phyloP scores from a whole-genome alignment of 2,329 filamentous ascomycete genomes.

The Scedosporium apiospermum region DNA sequence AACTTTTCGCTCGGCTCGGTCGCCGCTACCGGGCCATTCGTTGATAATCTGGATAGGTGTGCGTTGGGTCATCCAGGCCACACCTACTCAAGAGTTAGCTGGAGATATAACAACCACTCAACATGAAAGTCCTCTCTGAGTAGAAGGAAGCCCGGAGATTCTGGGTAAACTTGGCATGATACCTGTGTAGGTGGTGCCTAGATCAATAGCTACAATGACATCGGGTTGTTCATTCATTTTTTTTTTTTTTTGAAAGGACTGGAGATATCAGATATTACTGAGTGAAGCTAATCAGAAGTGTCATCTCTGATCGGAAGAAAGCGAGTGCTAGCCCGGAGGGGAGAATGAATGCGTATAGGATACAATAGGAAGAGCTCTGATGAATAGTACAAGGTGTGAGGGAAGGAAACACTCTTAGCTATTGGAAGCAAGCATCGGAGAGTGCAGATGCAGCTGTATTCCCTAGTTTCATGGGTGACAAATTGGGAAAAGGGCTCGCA shows the following conservation, averaged over 20 bases:
- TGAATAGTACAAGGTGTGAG: too few species aligned
- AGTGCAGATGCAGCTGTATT: too few species aligned
- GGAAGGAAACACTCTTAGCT: too few species aligned
- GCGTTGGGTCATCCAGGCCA: constrained; percentile 27
- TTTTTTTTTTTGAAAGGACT: constrained; percentile 4
- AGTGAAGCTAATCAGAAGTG: too few species aligned
- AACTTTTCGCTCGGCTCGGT: constrained; percentile 44
- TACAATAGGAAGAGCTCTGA: too few species aligned
- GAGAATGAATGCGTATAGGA: too few species aligned
- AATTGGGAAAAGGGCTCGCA: too few species aligned
- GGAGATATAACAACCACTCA: constrained; percentile 1
- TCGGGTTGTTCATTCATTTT: constrained; percentile 19
- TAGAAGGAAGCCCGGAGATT: neutral
- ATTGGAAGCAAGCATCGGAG: too few species aligned
- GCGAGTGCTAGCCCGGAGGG: too few species aligned
- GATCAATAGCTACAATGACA: constrained; percentile 31
- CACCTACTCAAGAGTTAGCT: constrained; percentile 15
- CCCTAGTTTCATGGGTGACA: too few species aligned
- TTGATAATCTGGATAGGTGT: constrained; percentile 35
- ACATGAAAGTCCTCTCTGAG: too few species aligned
- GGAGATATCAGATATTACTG: constrained; percentile 6
- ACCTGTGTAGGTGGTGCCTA: constrained; percentile 38
- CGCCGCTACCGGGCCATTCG: constrained; percentile 44
- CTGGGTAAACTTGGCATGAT: constrained; percentile 5
- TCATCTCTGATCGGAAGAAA: too few species aligned